phyloP scores from a whole-genome alignment of 2,329 filamentous ascomycete genomes.

The Curvularia sp. region DNA sequence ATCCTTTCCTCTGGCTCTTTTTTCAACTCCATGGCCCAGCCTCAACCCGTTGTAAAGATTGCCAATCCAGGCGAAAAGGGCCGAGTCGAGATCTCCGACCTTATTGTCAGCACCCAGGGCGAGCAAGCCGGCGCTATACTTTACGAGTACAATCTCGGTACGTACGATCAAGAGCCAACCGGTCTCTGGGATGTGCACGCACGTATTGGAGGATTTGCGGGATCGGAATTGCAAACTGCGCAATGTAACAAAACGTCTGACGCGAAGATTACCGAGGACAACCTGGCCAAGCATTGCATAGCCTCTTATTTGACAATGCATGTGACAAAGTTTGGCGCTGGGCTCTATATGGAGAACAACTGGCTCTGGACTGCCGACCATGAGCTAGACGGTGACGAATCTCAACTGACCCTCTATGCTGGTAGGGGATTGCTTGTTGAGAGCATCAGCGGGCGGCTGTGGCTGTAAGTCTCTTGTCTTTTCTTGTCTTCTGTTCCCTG shows the following conservation, averaged over 20 bases:
- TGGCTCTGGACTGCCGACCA: slow-evolving; percentile 90
- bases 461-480: slow-evolving; percentile 36
- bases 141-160: slow-evolving; percentile 74
- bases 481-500: slow-evolving; percentile 66
- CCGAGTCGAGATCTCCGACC: slow-evolving; percentile 73
- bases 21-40: slow-evolving; percentile 58
- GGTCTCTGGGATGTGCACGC: slow-evolving; percentile 89
- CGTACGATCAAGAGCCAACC: slow-evolving; percentile 64
- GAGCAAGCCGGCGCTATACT: slow-evolving; percentile 71
- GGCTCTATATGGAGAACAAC: slow-evolving; percentile 81
- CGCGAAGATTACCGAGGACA: slow-evolving; percentile 57
- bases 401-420: slow-evolving; percentile 82
- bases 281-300: slow-evolving; percentile 69
- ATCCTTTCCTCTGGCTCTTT: slow-evolving; percentile 75
- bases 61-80: slow-evolving; percentile 70
- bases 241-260: slow-evolving; percentile 78
- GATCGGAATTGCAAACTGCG: slow-evolving; percentile 77
- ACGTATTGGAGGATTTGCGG: slow-evolving; percentile 80
- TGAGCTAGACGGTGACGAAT: slow-evolving; percentile 73
- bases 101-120: slow-evolving; percentile 73
- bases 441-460: slow-evolving; percentile 49
- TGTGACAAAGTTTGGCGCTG: slow-evolving; percentile 61
- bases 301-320: slow-evolving; percentile 68
- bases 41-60: slow-evolving; percentile 72
- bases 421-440: slow-evolving; percentile 83